phyloP scores from a whole-genome alignment of 768 basidiomycete species.

The Mrakia frigida region DNA sequence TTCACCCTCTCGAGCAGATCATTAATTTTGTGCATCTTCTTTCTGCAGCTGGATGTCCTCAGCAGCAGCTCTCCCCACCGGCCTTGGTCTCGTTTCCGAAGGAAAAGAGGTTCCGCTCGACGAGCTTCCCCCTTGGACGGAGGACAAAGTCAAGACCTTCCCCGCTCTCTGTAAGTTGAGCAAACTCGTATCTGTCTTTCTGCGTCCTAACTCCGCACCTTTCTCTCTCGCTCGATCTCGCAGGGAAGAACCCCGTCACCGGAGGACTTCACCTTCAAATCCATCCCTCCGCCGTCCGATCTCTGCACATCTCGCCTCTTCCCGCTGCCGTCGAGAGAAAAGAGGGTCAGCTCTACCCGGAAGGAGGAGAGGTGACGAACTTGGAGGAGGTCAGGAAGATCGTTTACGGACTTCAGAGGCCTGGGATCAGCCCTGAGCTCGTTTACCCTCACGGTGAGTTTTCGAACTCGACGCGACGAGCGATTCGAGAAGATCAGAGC shows the following conservation, averaged over 20 bases:
- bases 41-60: conserved; percentile 72
- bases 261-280: conserved; percentile 80
- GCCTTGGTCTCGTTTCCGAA: conserved; percentile 75
- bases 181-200: not conserved
- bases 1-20: not conserved
- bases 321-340: conserved; percentile 54
- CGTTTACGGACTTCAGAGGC: conserved; percentile 65
- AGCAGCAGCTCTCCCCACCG: conserved; percentile 66
- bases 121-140: conserved; percentile 78
- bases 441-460: conserved; percentile 80
- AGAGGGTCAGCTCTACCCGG: conserved; percentile 69
- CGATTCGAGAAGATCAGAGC: not conserved
- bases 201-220: not conserved
- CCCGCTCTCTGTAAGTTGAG: conserved; percentile 53
- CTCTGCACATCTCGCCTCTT: conserved; percentile 68
- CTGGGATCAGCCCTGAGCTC: conserved; percentile 47
- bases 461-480: not conserved
- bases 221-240: not conserved
- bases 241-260: conserved; percentile 82
- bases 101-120: conserved; percentile 61
- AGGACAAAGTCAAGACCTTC: conserved; percentile 63
- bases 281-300: conserved; percentile 69
- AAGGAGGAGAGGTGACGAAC: conserved; percentile 70
- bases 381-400: conserved; percentile 65
- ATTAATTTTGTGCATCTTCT: not conserved